These are phyloP conservation scores for Lentinula sp. DNA, from an alignment of 768 basidiomycete species.

Conservation along the genomic window DNA sequence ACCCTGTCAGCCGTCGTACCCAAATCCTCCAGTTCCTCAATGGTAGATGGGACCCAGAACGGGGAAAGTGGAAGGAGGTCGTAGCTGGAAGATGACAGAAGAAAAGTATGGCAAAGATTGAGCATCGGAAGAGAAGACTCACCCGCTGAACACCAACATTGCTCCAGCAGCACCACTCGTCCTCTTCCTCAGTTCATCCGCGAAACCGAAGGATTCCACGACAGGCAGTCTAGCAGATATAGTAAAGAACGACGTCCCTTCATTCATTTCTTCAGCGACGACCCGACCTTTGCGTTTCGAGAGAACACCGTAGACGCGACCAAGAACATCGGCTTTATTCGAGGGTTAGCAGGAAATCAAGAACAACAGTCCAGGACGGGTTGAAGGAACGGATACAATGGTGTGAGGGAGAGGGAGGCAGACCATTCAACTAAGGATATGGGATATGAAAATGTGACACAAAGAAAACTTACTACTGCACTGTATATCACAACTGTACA, in stretches of 20 bases:
- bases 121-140: slow-evolving; percentile 18
- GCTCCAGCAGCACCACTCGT: slow-evolving; percentile 98
- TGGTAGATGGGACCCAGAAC: slow-evolving; percentile 97
- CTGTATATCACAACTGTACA: slow-evolving; percentile 99
- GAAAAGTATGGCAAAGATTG: background rate
- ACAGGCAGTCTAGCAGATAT: slow-evolving; percentile 89
- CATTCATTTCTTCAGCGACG: slow-evolving; percentile 97
- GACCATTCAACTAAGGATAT: background rate
- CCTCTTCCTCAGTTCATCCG: slow-evolving; percentile 91
- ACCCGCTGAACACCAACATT: slow-evolving; percentile 95
- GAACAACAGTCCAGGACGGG: no score
- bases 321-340: slow-evolving; percentile 82
- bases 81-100: slow-evolving; percentile 45
- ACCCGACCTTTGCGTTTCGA: slow-evolving; percentile 88
- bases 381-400: no score
- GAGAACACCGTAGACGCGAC: slow-evolving; percentile 95
- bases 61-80: slow-evolving; percentile 92
- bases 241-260: slow-evolving; percentile 92
- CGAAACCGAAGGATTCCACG: slow-evolving; percentile 96
- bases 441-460: slow-evolving; percentile 2
- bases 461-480: slow-evolving; percentile 71
- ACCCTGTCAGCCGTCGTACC: slow-evolving; percentile 92
- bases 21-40: slow-evolving; percentile 93
- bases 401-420: no score
- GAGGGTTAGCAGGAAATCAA: no score